phyloP scores from a whole-genome alignment of 1,139 yeast species.

The Magnusiomyces tetraspermus region DNA sequence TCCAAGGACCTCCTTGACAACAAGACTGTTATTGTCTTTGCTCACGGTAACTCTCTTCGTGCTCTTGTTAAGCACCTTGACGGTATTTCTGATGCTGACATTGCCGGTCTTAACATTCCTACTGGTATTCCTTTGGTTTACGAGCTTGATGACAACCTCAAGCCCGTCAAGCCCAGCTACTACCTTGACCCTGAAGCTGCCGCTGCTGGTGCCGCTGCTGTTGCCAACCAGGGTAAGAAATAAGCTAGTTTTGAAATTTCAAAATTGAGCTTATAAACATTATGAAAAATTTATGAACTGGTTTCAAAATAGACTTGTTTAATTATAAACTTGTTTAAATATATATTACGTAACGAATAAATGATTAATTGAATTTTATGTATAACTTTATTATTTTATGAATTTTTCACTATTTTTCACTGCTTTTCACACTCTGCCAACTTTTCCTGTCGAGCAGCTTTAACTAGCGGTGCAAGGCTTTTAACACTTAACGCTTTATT shows the following conservation, averaged over 20 bases:
- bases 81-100: slow-evolving; percentile 82
- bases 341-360: too few species aligned
- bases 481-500: slow-evolving; percentile 59
- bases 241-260: not conserved
- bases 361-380: too few species aligned
- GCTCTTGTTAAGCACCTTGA: slow-evolving; percentile 95
- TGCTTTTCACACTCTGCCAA: not conserved
- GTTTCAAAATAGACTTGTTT: too few species aligned
- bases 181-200: slow-evolving; percentile 99
- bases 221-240: slow-evolving; percentile 78
- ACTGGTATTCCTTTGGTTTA: slow-evolving; percentile 98
- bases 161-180: slow-evolving; percentile 88
- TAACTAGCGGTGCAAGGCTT: slow-evolving; percentile 81
- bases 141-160: slow-evolving; percentile 80
- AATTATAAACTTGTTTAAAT: too few species aligned
- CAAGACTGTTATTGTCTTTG: slow-evolving; percentile 88
- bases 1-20: slow-evolving; percentile 75
- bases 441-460: slow-evolving; percentile 50
- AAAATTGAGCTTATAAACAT: too few species aligned
- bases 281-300: too few species aligned
- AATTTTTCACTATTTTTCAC: not conserved
- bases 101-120: slow-evolving; percentile 92
- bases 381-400: too few species aligned
- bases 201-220: slow-evolving; percentile 99
- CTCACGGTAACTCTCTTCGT: slow-evolving; percentile 98